Evolutionary conservation across 1,284 basidiomycete genomes (phyloP).

Genomic region (Ustilago crameri): DNA sequence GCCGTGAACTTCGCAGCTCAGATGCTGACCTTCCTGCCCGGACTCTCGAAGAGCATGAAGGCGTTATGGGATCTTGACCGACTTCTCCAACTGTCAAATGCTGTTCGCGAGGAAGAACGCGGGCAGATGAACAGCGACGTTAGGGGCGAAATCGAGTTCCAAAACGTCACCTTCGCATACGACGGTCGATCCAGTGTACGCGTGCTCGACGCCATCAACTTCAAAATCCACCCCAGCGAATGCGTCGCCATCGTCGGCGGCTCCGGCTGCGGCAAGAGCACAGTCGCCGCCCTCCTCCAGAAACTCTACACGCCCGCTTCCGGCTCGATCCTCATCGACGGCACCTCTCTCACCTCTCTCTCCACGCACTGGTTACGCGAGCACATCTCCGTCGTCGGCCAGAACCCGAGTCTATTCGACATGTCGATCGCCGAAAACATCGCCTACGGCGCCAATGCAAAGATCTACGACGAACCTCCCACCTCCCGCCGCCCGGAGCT

Average conservation of each 20-base stretch:
- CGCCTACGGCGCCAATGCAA: conserved; percentile 45
- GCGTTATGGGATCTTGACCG: conserved; percentile 82
- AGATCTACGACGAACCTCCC: conserved; percentile 16
- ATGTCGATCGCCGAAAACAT: conserved; percentile 59
- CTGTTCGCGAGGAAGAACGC: conserved; percentile 2
- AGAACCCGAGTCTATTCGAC: conserved; percentile 58
- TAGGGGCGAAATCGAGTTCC: conserved; percentile 44
- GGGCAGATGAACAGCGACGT: conserved; percentile 17
- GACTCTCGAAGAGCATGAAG: conserved; percentile 52
- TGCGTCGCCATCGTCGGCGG: conserved; percentile 64
- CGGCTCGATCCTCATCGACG: conserved; percentile 53
- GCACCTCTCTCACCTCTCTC: conserved; percentile 16
- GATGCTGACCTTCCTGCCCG: conserved; percentile 78
- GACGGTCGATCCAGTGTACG: conserved; percentile 14
- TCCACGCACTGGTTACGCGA: conserved; percentile 51
- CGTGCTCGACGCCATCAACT: conserved; percentile 42
- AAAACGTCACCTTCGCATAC: conserved; percentile 59
- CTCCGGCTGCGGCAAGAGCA: conserved; percentile 64
- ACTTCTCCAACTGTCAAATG: conserved; percentile 71
- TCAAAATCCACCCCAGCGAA: conserved; percentile 53
- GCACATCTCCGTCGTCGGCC: conserved; percentile 57
- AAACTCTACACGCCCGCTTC: conserved; percentile 59
- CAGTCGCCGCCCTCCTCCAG: conserved; percentile 58
- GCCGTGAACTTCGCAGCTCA: conserved; percentile 89
- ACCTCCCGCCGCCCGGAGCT: neutral